phyloP scores from a whole-genome alignment of 1,139 yeast genomes.

The Yamadazyma sp. region DNA sequence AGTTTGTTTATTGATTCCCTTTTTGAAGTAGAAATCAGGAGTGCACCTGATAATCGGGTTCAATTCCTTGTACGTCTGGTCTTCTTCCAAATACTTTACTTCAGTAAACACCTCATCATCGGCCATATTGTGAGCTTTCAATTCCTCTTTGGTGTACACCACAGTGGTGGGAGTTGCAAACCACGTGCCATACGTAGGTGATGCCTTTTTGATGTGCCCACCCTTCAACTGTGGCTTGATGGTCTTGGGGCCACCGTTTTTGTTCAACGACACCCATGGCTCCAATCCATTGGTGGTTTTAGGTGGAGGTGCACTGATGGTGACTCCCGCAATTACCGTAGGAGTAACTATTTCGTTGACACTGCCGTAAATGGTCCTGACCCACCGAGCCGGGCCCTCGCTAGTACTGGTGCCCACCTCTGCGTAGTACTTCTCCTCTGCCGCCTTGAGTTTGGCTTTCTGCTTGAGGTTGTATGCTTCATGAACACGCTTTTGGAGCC shows the following conservation, averaged over 20 bases:
- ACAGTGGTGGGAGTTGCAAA: slow-evolving; percentile 68
- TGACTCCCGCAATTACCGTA: slow-evolving; percentile 77
- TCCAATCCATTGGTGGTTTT: slow-evolving; percentile 63
- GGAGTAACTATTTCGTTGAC: slow-evolving; percentile 71
- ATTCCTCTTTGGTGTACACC: slow-evolving; percentile 54
- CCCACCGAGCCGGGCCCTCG: slow-evolving; percentile 59
- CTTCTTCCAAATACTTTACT: slow-evolving; percentile 58
- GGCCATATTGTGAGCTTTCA: slow-evolving; percentile 70
- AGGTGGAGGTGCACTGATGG: slow-evolving; percentile 75
- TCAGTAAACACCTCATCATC: slow-evolving; percentile 58
- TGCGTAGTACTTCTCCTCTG: slow-evolving; percentile 5
- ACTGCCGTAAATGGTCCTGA: slow-evolving; percentile 62
- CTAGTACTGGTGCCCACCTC: not conserved
- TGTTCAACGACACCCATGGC: slow-evolving; percentile 80
- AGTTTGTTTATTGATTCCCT: slow-evolving; percentile 58
- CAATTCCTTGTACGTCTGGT: slow-evolving; percentile 62
- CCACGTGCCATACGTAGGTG: slow-evolving; percentile 75
- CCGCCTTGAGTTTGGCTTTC: slow-evolving; percentile 18
- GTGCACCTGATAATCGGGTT: slow-evolving; percentile 84
- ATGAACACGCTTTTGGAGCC: slow-evolving; percentile 22
- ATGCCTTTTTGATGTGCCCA: slow-evolving; percentile 63
- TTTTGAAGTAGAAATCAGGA: slow-evolving; percentile 68
- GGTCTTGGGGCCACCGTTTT: slow-evolving; percentile 80
- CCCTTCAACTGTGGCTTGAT: slow-evolving; percentile 71
- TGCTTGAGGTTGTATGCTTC: slow-evolving; percentile 39